A percentile compares a stretch with the other conserved stretches of the same genome.
Evolutionary conservation across 1,139 yeast species (phyloP).

Genomic region (Magnusiomyces sp.): DNA sequence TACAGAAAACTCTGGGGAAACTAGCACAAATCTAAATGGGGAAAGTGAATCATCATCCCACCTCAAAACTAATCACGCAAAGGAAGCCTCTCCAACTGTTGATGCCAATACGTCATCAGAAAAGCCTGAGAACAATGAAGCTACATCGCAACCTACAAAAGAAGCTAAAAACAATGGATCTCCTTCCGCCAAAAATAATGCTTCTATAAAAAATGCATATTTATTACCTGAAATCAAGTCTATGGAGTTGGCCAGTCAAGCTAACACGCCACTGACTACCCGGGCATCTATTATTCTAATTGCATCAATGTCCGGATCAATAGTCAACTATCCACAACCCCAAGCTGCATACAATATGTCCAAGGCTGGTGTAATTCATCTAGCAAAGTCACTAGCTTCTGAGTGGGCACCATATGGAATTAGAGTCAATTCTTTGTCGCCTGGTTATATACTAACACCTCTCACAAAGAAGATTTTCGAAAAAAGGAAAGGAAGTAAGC

Average conservation of each 20-base stretch:
- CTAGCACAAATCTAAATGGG: too few species aligned
- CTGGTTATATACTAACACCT: slow-evolving; percentile 71
- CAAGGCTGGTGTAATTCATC: slow-evolving; percentile 77
- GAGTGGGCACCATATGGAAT: slow-evolving; percentile 79
- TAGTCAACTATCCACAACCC: slow-evolving; percentile 75
- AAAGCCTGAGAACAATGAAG: too few species aligned
- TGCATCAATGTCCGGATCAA: slow-evolving; percentile 80
- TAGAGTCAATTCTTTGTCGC: slow-evolving; percentile 71
- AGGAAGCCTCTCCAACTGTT: not conserved
- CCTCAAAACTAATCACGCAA: not conserved
- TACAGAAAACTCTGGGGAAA: not conserved
- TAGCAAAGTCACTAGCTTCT: slow-evolving; percentile 66
- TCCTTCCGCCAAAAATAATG: too few species aligned
- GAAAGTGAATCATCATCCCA: too few species aligned
- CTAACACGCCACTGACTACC: slow-evolving; percentile 1
- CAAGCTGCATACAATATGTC: slow-evolving; percentile 83
- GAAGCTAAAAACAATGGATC: too few species aligned
- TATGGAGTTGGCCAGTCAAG: not conserved
- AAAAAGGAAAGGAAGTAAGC: slow-evolving; percentile 22
- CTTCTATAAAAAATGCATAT: too few species aligned
- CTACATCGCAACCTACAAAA: too few species aligned
- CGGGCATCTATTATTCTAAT: slow-evolving; percentile 64
- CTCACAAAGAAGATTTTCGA: slow-evolving; percentile 50
- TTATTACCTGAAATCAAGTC: too few species aligned
- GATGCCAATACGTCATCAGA: too few species aligned